Evolutionary conservation across 192 early-diverging fungal species (phyloP).

Genomic region (Cladochytrium replicatum): DNA sequence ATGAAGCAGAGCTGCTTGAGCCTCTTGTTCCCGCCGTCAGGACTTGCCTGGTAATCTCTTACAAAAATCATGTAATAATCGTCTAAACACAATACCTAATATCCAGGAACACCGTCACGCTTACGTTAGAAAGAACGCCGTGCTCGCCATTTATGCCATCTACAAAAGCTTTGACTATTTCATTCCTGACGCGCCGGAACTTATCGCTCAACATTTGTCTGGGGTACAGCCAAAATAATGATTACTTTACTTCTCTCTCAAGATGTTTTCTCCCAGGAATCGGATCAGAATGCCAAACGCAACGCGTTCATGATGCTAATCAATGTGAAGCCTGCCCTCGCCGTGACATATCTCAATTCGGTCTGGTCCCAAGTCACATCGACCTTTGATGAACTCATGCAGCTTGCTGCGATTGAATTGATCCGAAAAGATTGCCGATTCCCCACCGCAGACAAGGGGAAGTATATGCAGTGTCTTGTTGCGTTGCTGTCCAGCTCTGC

Average conservation of each 20-base stretch:
- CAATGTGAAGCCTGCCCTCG: slow-evolving; percentile 60
- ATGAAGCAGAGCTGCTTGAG: slow-evolving; percentile 89
- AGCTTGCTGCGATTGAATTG: slow-evolving; percentile 87
- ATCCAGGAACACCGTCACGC: slow-evolving; percentile 82
- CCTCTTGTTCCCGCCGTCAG: slow-evolving; percentile 83
- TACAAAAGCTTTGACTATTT: slow-evolving; percentile 83
- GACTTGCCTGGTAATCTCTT: slow-evolving; percentile 66
- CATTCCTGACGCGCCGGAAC: slow-evolving; percentile 90
- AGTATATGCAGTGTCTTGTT: slow-evolving; percentile 87
- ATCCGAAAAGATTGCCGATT: slow-evolving; percentile 84
- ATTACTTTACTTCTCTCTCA: slow-evolving; percentile 3
- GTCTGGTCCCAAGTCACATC: slow-evolving; percentile 57
- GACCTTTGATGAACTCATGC: slow-evolving; percentile 83
- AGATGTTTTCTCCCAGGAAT: slow-evolving; percentile 49
- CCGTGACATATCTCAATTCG: slow-evolving; percentile 75
- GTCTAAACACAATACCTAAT: not conserved
- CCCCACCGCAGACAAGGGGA: slow-evolving; percentile 75
- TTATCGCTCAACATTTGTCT: slow-evolving; percentile 54
- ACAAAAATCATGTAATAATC: too few species aligned
- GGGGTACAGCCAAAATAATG: slow-evolving; percentile 4
- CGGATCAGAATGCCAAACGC: slow-evolving; percentile 83
- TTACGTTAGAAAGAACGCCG: slow-evolving; percentile 98
- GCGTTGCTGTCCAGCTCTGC: slow-evolving; percentile 71
- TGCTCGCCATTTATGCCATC: slow-evolving; percentile 83
- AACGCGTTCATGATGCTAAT: slow-evolving; percentile 92